These are phyloP conservation scores for Hericium alpestre DNA, from an alignment of 768 basidiomycete genomes.

Conservation along the genomic window DNA sequence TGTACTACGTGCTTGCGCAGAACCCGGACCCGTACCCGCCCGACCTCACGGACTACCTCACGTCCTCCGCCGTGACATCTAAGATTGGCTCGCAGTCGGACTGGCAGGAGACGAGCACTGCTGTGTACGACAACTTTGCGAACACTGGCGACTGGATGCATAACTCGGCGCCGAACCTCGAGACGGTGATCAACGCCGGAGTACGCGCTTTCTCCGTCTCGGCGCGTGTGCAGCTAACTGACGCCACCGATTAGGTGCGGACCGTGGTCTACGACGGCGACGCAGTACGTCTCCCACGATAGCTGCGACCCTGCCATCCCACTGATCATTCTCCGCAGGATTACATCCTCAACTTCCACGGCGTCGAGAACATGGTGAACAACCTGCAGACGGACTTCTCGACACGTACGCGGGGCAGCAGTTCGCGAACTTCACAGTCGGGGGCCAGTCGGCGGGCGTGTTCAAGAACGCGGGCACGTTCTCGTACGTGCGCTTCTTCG, in stretches of 20 bases:
- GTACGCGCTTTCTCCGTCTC: slow-evolving; percentile 16
- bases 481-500: slow-evolving; percentile 43
- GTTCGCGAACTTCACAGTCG: slow-evolving; percentile 40
- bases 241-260: slow-evolving; percentile 9
- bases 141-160: slow-evolving; percentile 50
- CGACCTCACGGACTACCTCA: slow-evolving; percentile 22
- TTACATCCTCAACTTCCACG: slow-evolving; percentile 43
- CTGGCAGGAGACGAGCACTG: slow-evolving; percentile 30
- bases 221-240: neutral
- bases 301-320: neutral
- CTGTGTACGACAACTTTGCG: slow-evolving; percentile 38
- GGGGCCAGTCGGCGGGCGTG: slow-evolving; percentile 37
- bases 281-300: neutral
- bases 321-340: slow-evolving; percentile 16
- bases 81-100: slow-evolving; percentile 34
- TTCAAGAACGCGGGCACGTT: slow-evolving; percentile 51
- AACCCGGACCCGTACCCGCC: slow-evolving; percentile 42
- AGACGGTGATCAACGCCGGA: slow-evolving; percentile 49
- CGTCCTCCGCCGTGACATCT: slow-evolving; percentile 19
- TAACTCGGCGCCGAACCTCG: slow-evolving; percentile 34
- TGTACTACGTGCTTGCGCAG: slow-evolving; percentile 36
- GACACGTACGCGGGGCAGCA: slow-evolving; percentile 27
- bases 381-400: slow-evolving; percentile 37
- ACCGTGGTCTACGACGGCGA: slow-evolving; percentile 34
- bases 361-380: slow-evolving; percentile 49